phyloP scores from a whole-genome alignment of 2,329 filamentous ascomycete species.

The Magnaporthiopsis poae region DNA sequence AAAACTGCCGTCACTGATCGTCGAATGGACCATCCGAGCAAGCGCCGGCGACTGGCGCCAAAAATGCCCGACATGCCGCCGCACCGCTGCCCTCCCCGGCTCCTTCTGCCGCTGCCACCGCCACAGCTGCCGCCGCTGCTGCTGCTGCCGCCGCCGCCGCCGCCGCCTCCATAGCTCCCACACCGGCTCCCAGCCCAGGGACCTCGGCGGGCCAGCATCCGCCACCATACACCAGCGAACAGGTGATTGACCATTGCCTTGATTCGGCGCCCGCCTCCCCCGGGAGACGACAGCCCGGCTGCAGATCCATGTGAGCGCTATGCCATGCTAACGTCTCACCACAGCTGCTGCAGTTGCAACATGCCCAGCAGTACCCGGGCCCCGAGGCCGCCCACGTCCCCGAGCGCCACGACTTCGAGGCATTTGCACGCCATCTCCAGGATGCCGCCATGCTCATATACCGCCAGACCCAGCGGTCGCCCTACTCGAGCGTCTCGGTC shows the following conservation, averaged over 20 bases:
- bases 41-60: conserved; percentile 20
- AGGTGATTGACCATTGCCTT: background rate
- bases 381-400: conserved; percentile 15
- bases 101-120: conserved; percentile 1
- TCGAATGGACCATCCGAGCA: conserved; percentile 20
- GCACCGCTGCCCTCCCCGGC: conserved; percentile 12
- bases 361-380: conserved; percentile 10
- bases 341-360: conserved; percentile 8
- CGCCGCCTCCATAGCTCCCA: background rate
- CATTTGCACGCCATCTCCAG: conserved; percentile 57
- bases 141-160: no score
- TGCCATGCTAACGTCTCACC: background rate
- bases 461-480: conserved; percentile 48
- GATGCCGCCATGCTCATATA: conserved; percentile 60
- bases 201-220: conserved; percentile 4
- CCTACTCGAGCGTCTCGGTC: conserved; percentile 50
- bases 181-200: background rate
- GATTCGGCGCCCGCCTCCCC: background rate
- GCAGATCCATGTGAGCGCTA: background rate
- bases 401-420: conserved; percentile 53
- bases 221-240: background rate
- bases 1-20: background rate
- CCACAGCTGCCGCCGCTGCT: no score
- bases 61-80: conserved; percentile 17
- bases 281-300: conserved; percentile 7